phyloP scores from a whole-genome alignment of 345 rosid species.

The Capsella bursapastoris region DNA sequence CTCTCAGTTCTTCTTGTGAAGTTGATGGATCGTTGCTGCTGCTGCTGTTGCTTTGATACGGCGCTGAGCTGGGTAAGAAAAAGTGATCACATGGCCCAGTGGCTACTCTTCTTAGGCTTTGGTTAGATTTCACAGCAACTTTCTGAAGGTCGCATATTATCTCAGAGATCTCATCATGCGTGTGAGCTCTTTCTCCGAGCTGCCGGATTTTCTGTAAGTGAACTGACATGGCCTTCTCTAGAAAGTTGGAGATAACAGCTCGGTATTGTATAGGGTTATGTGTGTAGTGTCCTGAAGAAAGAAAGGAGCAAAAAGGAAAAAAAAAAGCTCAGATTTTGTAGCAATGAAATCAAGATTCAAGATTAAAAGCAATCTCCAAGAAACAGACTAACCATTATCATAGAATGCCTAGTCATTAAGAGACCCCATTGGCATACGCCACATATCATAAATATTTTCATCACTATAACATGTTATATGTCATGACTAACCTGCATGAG shows the following conservation, averaged over 20 bases:
- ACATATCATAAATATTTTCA: background rate
- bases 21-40: slow-evolving; percentile 48
- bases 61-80: slow-evolving; percentile 77
- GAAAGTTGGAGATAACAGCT: slow-evolving; percentile 65
- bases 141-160: slow-evolving; percentile 82
- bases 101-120: slow-evolving; percentile 85
- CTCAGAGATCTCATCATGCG: slow-evolving; percentile 74
- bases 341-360: background rate
- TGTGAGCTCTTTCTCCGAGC: slow-evolving; percentile 60
- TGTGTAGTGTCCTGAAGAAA: slow-evolving; percentile 69
- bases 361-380: background rate
- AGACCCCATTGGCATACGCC: background rate
- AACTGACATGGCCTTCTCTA: slow-evolving; percentile 68
- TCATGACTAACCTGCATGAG: slow-evolving; percentile 70
- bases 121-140: slow-evolving; percentile 89
- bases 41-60: slow-evolving; percentile 46
- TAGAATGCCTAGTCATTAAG: background rate
- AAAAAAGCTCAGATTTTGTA: slow-evolving; percentile 9
- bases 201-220: slow-evolving; percentile 60
- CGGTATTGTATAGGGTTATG: slow-evolving; percentile 75
- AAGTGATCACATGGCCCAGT: slow-evolving; percentile 79
- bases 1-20: slow-evolving; percentile 59
- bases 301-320: background rate
- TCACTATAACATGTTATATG: slow-evolving; percentile 1
- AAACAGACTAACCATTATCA: background rate